These are phyloP conservation scores for Rachicladosporium sp. DNA, from an alignment of 2,329 filamentous ascomycete species.

Conservation along the genomic window DNA sequence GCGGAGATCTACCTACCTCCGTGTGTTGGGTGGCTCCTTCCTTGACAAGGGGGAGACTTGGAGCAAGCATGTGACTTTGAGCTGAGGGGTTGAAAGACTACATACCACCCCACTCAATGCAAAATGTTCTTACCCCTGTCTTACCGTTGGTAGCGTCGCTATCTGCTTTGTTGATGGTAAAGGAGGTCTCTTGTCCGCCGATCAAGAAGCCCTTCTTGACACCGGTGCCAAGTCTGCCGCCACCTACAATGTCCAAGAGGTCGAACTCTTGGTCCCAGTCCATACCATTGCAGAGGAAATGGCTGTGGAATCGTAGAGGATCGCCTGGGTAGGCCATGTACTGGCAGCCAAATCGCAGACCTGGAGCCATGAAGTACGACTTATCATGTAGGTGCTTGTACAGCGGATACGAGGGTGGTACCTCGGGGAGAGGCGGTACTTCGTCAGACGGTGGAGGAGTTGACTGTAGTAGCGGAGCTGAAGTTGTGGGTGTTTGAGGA, in stretches of 20 bases:
- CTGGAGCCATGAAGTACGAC: conserved; percentile 81
- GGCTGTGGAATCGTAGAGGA: conserved; percentile 85
- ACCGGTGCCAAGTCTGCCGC: conserved; percentile 77
- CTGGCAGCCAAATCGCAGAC: conserved; percentile 84
- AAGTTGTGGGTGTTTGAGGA: conserved; percentile 38
- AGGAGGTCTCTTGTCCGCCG: conserved; percentile 47
- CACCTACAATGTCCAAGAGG: conserved; percentile 72
- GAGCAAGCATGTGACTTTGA: conserved; percentile 40
- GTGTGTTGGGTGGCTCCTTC: too few relatives aligned
- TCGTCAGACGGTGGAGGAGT: conserved; percentile 4
- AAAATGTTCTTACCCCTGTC: conserved; percentile 55
- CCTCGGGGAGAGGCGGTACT: conserved; percentile 21
- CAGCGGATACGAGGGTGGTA: conserved; percentile 54
- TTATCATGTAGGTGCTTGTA: conserved; percentile 67
- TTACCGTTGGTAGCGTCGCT: conserved; percentile 26
- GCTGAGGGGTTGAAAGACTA: conserved; percentile 33
- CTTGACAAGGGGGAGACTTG: conserved; percentile 33
- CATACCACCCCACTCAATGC: conserved; percentile 90
- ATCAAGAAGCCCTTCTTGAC: conserved; percentile 94
- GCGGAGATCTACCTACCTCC: too few relatives aligned
- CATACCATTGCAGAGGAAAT: conserved; percentile 76
- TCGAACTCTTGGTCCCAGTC: conserved; percentile 82
- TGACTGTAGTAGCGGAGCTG: conserved; percentile 30
- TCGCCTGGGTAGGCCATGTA: conserved; percentile 95
- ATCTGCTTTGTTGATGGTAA: too few relatives aligned